Conservation (phyloP, 768 basidiomycete genomes). For the Mycena leptocephala region DNA sequence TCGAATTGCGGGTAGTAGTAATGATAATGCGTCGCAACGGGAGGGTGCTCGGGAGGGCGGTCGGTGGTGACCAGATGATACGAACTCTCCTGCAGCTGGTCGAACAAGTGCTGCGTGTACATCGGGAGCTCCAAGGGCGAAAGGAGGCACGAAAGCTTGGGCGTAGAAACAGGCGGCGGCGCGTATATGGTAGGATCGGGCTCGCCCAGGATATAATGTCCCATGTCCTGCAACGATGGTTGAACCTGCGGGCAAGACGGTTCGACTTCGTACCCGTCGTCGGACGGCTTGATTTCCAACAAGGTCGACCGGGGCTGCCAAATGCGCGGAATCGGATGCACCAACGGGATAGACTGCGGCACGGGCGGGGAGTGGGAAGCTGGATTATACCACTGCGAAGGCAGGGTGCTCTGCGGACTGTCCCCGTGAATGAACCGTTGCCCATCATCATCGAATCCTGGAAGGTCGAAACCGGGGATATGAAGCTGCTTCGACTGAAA, state of each 20-base stretch:
- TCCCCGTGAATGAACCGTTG: neutral
- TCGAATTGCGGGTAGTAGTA: neutral
- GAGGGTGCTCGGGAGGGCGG: neutral
- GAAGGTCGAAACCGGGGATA: neutral
- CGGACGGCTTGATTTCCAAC: neutral
- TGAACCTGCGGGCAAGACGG: neutral
- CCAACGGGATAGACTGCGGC: neutral
- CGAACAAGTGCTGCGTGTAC: neutral
- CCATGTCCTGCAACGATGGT: neutral
- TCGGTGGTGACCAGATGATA: neutral
- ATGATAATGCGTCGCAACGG: neutral
- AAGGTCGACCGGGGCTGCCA: neutral
- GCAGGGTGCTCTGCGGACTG: neutral
- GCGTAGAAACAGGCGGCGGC: neutral
- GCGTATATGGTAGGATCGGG: neutral
- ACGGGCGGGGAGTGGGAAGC: too few species aligned
- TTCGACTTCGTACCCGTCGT: neutral
- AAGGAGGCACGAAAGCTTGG: neutral
- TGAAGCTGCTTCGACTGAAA: neutral
- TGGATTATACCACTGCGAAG: neutral
- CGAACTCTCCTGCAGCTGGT: neutral
- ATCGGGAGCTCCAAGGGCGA: neutral
- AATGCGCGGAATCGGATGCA: slow-evolving; percentile 14
- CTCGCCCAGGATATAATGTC: neutral
- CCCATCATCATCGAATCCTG: neutral